Conservation (phyloP, 192 early-diverging fungal genomes). For the Dissophora ornata region DNA sequence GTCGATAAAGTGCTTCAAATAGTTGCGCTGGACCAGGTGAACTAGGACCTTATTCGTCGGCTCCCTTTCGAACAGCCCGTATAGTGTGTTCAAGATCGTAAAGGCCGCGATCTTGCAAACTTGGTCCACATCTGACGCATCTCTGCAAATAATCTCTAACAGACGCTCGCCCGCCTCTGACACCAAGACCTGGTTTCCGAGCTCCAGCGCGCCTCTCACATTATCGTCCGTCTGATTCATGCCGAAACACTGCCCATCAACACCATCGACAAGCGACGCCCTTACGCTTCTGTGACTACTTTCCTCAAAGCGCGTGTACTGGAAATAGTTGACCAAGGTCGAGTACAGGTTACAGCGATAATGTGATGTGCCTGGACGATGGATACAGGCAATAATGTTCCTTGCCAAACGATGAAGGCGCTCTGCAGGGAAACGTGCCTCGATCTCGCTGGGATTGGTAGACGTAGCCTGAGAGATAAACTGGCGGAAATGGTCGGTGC, state of each 20-base stretch:
- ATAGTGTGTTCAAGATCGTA: constrained; percentile 77
- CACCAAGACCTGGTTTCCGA: constrained; percentile 61
- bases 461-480: constrained; percentile 61
- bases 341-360: constrained; percentile 85
- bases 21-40: constrained; percentile 63
- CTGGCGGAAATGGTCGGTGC: constrained; percentile 65
- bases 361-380: constrained; percentile 66
- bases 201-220: constrained; percentile 46
- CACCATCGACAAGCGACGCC: background rate
- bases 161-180: constrained; percentile 73
- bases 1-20: constrained; percentile 65
- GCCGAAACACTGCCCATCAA: constrained; percentile 3
- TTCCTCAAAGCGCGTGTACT: constrained; percentile 61
- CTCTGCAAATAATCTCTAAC: constrained; percentile 78
- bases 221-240: background rate
- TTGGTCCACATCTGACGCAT: constrained; percentile 84
- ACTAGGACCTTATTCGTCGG: constrained; percentile 59
- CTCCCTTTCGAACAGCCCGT: constrained; percentile 59
- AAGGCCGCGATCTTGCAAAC: constrained; percentile 91
- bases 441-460: constrained; percentile 59
- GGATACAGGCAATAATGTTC: constrained; percentile 70
- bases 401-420: constrained; percentile 63
- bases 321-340: constrained; percentile 77
- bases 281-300: constrained; percentile 19
- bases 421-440: constrained; percentile 64